phyloP scores from a whole-genome alignment of 352 stramenopile species.

The Peronospora destructor region DNA sequence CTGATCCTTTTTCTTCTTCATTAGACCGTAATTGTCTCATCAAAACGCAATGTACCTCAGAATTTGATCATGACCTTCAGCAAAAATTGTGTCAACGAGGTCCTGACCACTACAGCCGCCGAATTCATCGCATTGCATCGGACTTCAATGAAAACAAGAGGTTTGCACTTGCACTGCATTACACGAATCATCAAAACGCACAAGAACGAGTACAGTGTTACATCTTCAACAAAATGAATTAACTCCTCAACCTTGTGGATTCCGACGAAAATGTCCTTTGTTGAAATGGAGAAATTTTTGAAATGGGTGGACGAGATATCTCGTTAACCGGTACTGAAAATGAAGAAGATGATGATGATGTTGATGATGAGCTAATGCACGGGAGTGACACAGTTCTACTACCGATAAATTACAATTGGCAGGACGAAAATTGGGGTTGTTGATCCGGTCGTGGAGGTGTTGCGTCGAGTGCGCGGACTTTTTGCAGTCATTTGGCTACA shows the following conservation, averaged over 20 bases:
- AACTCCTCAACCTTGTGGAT: slow-evolving; percentile 80
- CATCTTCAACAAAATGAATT: slow-evolving; percentile 78
- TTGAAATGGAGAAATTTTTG: slow-evolving; percentile 94
- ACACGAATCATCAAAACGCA: too few species aligned
- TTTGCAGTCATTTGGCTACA: slow-evolving; percentile 86
- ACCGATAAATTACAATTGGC: slow-evolving; percentile 32
- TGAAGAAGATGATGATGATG: slow-evolving; percentile 11
- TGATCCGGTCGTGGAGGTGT: slow-evolving; percentile 30
- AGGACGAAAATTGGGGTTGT: slow-evolving; percentile 7
- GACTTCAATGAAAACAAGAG: too few species aligned
- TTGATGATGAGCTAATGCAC: slow-evolving; percentile 10
- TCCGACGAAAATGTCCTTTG: slow-evolving; percentile 55
- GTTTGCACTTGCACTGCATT: too few species aligned
- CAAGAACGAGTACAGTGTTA: too few species aligned
- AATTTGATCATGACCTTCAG: too few species aligned
- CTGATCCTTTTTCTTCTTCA: too few species aligned
- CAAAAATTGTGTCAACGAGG: too few species aligned
- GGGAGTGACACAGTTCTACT: slow-evolving; percentile 49
- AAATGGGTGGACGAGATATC: slow-evolving; percentile 6
- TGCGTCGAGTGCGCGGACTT: slow-evolving; percentile 51
- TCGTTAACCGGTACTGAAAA: background rate
- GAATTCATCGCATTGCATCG: too few species aligned
- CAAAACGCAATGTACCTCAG: too few species aligned
- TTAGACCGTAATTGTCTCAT: too few species aligned
- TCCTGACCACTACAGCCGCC: too few species aligned